Evolutionary conservation across 768 basidiomycete genomes (phyloP).

Genomic region (Psilocybe cubensis): DNA sequence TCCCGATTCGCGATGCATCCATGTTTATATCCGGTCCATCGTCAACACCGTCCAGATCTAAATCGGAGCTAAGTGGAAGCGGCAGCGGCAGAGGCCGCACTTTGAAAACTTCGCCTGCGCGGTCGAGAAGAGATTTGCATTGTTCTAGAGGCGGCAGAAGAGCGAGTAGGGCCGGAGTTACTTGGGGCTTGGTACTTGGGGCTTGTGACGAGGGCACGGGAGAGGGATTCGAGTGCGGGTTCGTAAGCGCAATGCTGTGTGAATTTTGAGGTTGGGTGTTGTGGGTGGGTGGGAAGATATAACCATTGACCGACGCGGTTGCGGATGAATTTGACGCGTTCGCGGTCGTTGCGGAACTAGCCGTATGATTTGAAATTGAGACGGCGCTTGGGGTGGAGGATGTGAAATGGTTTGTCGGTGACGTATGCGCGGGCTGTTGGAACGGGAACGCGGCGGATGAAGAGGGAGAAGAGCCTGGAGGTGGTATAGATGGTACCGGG

Average conservation of each 20-base stretch:
- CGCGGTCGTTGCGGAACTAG: neutral
- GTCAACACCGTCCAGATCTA: neutral
- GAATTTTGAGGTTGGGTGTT: neutral
- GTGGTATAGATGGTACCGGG: constrained; percentile 20
- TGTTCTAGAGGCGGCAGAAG: constrained; percentile 34
- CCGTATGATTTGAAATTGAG: neutral
- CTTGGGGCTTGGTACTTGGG: constrained; percentile 22
- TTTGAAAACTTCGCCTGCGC: constrained; percentile 26
- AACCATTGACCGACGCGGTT: neutral
- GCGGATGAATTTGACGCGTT: neutral
- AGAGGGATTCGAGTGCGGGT: neutral
- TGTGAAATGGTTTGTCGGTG: constrained; percentile 9
- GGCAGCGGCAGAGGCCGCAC: constrained; percentile 27
- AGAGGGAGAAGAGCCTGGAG: constrained; percentile 14
- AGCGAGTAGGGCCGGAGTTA: constrained; percentile 35
- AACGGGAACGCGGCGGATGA: constrained; percentile 17
- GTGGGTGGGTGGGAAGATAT: neutral
- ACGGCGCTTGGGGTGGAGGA: neutral
- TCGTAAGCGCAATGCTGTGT: neutral
- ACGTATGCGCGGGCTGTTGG: constrained; percentile 10
- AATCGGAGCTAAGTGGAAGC: neutral
- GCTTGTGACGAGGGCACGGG: neutral
- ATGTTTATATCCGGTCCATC: neutral
- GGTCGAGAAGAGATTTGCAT: constrained; percentile 29
- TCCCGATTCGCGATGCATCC: neutral